These are phyloP conservation scores for Triticum timopheevii DNA, from an alignment of 176 grass and related monocot genomes.

Conservation along the genomic window DNA sequence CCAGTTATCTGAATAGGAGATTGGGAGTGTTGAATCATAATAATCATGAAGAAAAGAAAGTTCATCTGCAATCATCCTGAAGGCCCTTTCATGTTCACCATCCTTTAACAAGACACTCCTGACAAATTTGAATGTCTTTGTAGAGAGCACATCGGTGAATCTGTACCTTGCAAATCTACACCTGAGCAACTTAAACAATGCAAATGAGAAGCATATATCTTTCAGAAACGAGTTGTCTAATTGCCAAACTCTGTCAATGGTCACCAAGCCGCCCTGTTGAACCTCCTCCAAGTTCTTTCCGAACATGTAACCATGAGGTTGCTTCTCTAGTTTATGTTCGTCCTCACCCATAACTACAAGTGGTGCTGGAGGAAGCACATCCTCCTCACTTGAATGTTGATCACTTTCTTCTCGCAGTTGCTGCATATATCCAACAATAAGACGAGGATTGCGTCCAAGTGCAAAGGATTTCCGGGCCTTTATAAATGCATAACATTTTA, in stretches of 20 bases:
- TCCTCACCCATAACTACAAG: neutral
- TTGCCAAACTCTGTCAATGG: slow-evolving; percentile 14
- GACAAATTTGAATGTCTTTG: fast-evolving
- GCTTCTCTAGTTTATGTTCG: neutral
- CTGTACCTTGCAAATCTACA: slow-evolving; percentile 9
- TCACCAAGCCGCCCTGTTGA: neutral
- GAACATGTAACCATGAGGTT: neutral
- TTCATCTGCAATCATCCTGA: neutral
- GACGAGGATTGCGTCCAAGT: neutral
- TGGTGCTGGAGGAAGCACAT: neutral
- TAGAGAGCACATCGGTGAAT: neutral
- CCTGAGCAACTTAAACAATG: neutral
- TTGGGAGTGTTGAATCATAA: slow-evolving; percentile 6
- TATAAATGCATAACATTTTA: neutral
- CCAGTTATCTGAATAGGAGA: neutral
- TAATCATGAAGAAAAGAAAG: slow-evolving; percentile 24
- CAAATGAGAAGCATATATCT: slow-evolving; percentile 22
- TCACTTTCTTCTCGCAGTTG: neutral
- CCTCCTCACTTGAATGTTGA: neutral
- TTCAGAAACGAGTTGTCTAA: neutral
- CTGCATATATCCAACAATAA: neutral
- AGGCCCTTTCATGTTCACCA: neutral
- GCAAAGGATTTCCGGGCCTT: neutral
- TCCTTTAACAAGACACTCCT: neutral
- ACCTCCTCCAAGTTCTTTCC: no score